Evolutionary conservation across 495 filamentous ascomycete species (phyloP), one percentile per base, ranked within the genome.

Genomic region (Trypethelium eluteriae): DNA sequence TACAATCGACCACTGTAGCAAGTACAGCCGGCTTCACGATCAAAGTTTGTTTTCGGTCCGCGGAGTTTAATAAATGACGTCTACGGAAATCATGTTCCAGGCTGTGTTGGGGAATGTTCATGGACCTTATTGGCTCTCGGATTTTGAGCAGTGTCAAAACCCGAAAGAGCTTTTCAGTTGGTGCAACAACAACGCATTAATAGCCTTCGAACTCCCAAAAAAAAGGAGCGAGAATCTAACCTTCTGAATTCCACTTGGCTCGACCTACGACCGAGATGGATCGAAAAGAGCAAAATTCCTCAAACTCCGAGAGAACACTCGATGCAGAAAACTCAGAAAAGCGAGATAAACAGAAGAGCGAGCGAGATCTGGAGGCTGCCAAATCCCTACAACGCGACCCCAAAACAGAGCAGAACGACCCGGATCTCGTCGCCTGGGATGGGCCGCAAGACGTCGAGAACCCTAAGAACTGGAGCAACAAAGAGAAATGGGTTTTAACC

Each of bases 381-480:
- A 36, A 41, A 12, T n/a, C 39, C 6, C 59, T 2, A 38, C 35
- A 11, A 18, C 9, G 1, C 0, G 6, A 34, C 11, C 9, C n/a
- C 6, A 41, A 62, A 16, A 25, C 25, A 2, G 35, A 38, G 14
- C 6, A 12, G 35, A 62, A 46, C 3, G 70, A 70, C 61, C 69
- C 66, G 12, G 64, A 71, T 57, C 35, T 71, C 25, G 69, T 73
- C n/a, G 53, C 66, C 38, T 72, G 70, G 70, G 25, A 69, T 16
- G 69, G 69, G 1, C 32, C 44, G 2, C 38, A 72, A 56, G 74
- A 74, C 59, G 69, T 71, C 5, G 69, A 66, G 47, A 74, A 76
- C 44, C 74, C 74, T 41, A 67, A 70, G 68, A 76, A 76, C 63
- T 76, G 74, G 74, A 39, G 59, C 2, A 36, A 35, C 0, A 68